Conservation (phyloP, 1,284 basidiomycete genomes). For the Cutaneotrichosporon arboriforme region DNA sequence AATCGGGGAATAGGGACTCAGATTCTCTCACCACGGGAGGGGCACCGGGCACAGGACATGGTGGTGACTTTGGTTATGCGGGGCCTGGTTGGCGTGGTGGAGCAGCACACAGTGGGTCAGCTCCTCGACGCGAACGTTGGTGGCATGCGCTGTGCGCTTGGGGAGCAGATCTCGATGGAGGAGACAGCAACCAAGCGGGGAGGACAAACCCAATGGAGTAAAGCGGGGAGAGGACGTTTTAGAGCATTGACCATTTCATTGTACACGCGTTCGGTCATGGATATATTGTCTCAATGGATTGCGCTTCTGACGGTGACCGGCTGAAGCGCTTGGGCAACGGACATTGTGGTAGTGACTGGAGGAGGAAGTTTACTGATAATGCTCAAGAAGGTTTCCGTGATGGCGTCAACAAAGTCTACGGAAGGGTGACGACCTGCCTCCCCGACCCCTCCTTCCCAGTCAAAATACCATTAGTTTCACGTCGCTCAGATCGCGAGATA, state of each 20-base stretch:
- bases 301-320: too few relatives aligned
- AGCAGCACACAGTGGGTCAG: slow-evolving; percentile 9
- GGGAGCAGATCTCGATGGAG: slow-evolving; percentile 41
- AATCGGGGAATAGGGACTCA: background rate
- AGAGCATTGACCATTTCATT: background rate
- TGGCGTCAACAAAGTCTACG: too few relatives aligned
- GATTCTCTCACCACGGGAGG: background rate
- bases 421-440: too few relatives aligned
- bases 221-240: background rate
- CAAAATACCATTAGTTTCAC: too few relatives aligned
- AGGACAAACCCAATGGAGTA: slow-evolving; percentile 42
- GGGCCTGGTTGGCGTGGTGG: slow-evolving; percentile 35
- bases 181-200: slow-evolving; percentile 34
- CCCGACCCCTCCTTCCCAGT: too few relatives aligned
- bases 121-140: slow-evolving; percentile 32
- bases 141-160: slow-evolving; percentile 44
- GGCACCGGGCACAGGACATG: slow-evolving; percentile 11
- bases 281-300: background rate
- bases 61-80: slow-evolving; percentile 22
- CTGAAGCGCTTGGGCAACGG: background rate
- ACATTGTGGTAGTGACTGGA: too few relatives aligned
- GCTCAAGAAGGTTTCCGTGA: too few relatives aligned
- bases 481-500: too few relatives aligned
- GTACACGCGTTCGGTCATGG: background rate
- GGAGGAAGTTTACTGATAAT: too few relatives aligned